Base-by-base conservation (phyloP, 169 alveolate genomes). In the Babesia bigemina region DNA sequence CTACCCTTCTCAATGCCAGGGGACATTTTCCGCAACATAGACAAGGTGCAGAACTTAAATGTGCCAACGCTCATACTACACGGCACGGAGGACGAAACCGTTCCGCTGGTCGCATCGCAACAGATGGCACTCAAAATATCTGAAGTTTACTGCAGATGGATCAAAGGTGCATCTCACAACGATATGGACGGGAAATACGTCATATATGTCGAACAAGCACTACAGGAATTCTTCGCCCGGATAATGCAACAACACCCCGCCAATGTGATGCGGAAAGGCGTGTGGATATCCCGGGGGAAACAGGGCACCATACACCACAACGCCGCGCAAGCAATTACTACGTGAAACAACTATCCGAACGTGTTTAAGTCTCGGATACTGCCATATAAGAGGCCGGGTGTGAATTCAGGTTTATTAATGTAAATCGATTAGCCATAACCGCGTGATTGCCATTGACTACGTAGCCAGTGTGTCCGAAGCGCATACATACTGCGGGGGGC, bases 21-120 rank as follows among this genome's bases (percentile, higher is more conserved):
- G 14, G 98, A 96, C 79, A 84, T 91, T 71, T 96, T 96, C 89
- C 88, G 95, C 74, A 96, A 96, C 74, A 90, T 93, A 42, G 97
- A 96, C 79, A 92, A 92, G 67, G 92, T 91, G 24, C 74, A 79
- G 59, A 63, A 72, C 39, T 71, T 93, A 28, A 70, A 71, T 19
- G 84, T 91, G 22, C 97, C 97, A 3, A 85, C 95, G 63, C 86
- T 93, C 49, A 86, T 94, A 52, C 91, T 96, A 29, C 98, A 96
- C 77, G 97, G 97, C 28, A 93, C 92, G 44, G 87, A 92, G 59
- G 98, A 96, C 86, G 97, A 93, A 69, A 81, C 95, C 45, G 92
- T 96, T 2, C 95, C 98, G 17, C 74, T 87, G 47, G 52, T 57
- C 13, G 75, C 86, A 52, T 86, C 94, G 13, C 72, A 61, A 22